A percentile compares a stretch with the other conserved stretches of the same genome.
These are phyloP conservation scores for Sporobolomyces pararoseus DNA, from an alignment of 768 basidiomycete species.

Conservation along the genomic window DNA sequence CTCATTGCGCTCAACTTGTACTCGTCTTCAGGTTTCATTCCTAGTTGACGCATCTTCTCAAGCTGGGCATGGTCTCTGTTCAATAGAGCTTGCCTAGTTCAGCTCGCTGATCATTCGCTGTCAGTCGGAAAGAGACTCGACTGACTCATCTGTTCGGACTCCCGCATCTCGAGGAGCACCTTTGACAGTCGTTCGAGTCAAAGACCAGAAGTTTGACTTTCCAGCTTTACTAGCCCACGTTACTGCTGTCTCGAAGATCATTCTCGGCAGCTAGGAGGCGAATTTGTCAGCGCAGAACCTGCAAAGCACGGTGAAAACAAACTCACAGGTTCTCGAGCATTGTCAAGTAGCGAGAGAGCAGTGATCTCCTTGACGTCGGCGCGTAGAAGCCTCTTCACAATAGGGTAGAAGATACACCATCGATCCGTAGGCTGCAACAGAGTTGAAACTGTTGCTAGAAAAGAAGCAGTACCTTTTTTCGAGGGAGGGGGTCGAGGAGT, in stretches of 20 bases:
- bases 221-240: conserved; percentile 84
- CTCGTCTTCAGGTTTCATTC: conserved; percentile 78
- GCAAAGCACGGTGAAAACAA: not conserved
- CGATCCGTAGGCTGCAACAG: conserved; percentile 81
- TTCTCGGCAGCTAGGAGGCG: conserved; percentile 64
- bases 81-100: too few species aligned
- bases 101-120: not conserved
- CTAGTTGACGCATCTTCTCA: conserved; percentile 74
- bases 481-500: too few species aligned
- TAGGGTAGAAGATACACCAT: conserved; percentile 96
- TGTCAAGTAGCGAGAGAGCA: conserved; percentile 67
- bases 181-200: conserved; percentile 8
- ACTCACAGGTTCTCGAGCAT: conserved; percentile 74
- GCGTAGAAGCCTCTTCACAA: conserved; percentile 75
- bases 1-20: conserved; percentile 79
- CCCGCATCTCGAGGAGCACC: conserved; percentile 37
- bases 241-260: conserved; percentile 77
- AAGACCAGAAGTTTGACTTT: conserved; percentile 61
- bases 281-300: too few species aligned
- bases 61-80: conserved; percentile 72
- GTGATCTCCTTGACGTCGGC: conserved; percentile 74
- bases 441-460: conserved; percentile 78
- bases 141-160: conserved; percentile 63
- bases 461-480: conserved; percentile 70
- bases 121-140: not conserved